Percentiles rank a stretch among this genome's conserved stretches.
Conservation (phyloP, 345 rosid species). For the Corchorus olitorius region DNA sequence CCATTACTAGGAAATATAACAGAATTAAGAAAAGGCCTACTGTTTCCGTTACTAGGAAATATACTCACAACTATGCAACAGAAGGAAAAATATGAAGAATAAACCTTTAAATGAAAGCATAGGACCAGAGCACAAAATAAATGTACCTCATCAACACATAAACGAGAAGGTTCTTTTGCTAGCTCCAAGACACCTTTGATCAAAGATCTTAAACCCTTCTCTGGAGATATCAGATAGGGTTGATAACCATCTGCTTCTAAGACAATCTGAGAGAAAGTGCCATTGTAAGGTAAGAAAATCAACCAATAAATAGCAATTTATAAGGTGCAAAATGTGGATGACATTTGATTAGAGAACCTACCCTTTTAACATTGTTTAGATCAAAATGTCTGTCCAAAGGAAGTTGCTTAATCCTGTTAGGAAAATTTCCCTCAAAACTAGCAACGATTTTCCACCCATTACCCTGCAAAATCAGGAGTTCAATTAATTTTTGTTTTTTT, state of each 20-base stretch:
- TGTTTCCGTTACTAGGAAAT: neutral
- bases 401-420: conserved; percentile 91
- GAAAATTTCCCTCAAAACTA: conserved; percentile 96
- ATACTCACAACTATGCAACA: neutral
- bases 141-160: conserved; percentile 95
- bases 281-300: conserved; percentile 17
- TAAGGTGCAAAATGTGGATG: conserved; percentile 6
- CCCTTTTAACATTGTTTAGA: conserved; percentile 91
- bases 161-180: conserved; percentile 95
- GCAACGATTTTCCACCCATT: conserved; percentile 99
- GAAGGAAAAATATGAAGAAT: neutral
- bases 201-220: conserved; percentile 95
- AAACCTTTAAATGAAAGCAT: neutral
- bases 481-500: too few species aligned
- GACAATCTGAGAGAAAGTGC: conserved; percentile 59
- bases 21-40: neutral
- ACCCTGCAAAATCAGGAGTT: conserved; percentile 53
- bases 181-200: conserved; percentile 94
- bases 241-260: conserved; percentile 99
- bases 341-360: conserved; percentile 34
- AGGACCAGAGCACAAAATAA: neutral
- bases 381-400: conserved; percentile 98
- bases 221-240: conserved; percentile 98
- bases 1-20: neutral
- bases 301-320: conserved; percentile 4